Base-by-base conservation (phyloP, 495 filamentous ascomycete genomes). In the Talaromyces thailandensis region DNA sequence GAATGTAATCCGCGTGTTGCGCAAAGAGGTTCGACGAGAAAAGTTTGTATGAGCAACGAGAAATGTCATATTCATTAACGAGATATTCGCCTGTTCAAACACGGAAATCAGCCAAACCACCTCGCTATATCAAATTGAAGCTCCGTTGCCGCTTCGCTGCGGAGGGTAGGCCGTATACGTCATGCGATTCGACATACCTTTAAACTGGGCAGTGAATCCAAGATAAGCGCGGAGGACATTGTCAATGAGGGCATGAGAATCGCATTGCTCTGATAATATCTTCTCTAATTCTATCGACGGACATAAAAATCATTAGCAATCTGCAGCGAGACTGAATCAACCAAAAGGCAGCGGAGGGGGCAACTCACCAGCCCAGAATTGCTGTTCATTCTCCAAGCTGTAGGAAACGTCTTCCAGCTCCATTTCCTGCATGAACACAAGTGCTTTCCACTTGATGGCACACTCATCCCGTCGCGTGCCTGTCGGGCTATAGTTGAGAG, bases 301-400 rank as follows among this genome's bases (percentile, higher is more conserved):
- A 40, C 9, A 9, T 25, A 57, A 7, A 51, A 23, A 6, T 7
- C 32, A 43, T 28, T 28, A 51, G 56, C 48, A 65, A 43, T 26
- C 40, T 37, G 60, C 66, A 62, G 61, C 63, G 58, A n/a, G n/a
- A 48, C 51, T 31, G 61, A 45, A 29, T 14, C 24, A 63, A 29
- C 3, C 23, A 43, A 6, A n/a, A 50, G 16, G n/a, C n/a, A n/a
- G n/a, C n/a, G 70, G 60, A 65, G 60, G 64, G 63, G 60, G 29
- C 56, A 29, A 77, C 85, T 70, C 69, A 96, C 93, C 89, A 75
- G 86, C 79, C 94, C 94, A 97, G 77, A 97, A 94, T 75, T 96
- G 89, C 71, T 92, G 83, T 78, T 93, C 92, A 75, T 84, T 88
- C 74, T 96, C 91, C 70, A 90, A 79, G 67, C 77, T 78, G 71